phyloP scores from a whole-genome alignment of 345 rosid genomes.

The Eucalyptus guilfoylei region DNA sequence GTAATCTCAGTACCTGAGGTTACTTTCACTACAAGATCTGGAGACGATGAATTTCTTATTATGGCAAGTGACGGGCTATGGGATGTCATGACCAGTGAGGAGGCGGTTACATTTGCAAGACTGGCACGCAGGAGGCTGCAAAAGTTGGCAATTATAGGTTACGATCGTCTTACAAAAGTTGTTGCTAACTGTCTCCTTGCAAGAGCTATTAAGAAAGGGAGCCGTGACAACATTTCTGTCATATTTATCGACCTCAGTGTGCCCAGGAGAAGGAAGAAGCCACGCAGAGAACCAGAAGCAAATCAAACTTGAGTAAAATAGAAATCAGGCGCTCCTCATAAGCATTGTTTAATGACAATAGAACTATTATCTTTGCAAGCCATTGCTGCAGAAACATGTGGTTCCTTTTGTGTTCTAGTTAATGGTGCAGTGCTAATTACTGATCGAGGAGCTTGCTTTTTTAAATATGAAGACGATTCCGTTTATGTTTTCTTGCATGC shows the following conservation, averaged over 20 bases:
- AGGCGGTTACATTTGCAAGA: conserved; percentile 12
- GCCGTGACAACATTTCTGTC: conserved; percentile 2
- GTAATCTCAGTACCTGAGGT: conserved; percentile 29
- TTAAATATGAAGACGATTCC: neutral
- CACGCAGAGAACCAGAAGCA: neutral
- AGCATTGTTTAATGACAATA: neutral
- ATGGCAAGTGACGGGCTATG: conserved; percentile 39
- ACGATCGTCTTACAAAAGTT: neutral
- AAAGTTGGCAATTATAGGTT: neutral
- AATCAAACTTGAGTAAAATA: neutral
- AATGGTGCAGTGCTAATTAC: neutral
- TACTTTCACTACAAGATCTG: conserved; percentile 7
- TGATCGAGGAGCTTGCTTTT: neutral
- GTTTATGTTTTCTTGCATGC: neutral
- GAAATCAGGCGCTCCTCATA: neutral
- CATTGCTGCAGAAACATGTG: neutral
- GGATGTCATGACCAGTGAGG: conserved; percentile 30
- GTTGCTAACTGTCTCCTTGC: neutral
- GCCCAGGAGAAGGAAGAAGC: neutral
- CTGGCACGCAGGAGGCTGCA: neutral
- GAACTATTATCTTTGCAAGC: neutral
- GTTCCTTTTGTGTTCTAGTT: neutral
- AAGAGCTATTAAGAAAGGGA: neutral
- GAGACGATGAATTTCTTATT: conserved; percentile 24
- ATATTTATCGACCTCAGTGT: conserved; percentile 1